A percentile compares a stretch with the other conserved stretches of the same genome.
phyloP scores from a whole-genome alignment of 148 eudicot species.

The Cornus florida region DNA sequence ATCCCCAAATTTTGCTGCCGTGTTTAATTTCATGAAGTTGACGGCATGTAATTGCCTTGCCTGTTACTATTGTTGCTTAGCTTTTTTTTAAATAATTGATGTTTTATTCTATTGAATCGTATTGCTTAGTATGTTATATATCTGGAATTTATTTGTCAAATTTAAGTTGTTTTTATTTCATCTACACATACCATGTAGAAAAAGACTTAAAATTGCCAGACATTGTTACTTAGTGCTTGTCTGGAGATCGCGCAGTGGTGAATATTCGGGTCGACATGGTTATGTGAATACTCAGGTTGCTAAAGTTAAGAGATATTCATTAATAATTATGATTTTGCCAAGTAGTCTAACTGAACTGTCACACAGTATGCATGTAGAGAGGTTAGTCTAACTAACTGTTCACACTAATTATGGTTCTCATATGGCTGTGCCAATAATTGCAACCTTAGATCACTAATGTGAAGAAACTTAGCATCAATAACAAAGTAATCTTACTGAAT shows the following conservation, averaged over 20 bases:
- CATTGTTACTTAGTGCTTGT: too few relatives aligned
- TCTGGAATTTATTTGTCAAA: background rate
- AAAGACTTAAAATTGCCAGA: background rate
- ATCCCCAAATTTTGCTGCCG: background rate
- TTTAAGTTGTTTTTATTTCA: conserved; percentile 2
- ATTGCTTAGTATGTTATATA: background rate
- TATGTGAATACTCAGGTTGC: too few relatives aligned
- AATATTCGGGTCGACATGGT: too few relatives aligned
- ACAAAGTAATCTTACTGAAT: too few relatives aligned
- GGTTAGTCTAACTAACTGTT: background rate
- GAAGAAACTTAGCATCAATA: too few relatives aligned
- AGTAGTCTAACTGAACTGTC: background rate
- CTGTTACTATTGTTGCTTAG: background rate
- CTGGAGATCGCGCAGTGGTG: too few relatives aligned
- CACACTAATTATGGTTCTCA: too few relatives aligned
- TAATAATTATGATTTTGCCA: background rate
- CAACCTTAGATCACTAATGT: too few relatives aligned
- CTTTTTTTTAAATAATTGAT: background rate
- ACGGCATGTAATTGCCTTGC: background rate
- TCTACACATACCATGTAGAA: background rate
- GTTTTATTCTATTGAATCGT: background rate
- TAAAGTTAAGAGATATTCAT: background rate
- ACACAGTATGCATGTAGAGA: background rate
- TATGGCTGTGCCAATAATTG: too few relatives aligned
- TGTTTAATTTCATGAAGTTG: background rate